Conservation (phyloP, 2,329 filamentous ascomycete species). For the Coleophoma eucalyptorum region DNA sequence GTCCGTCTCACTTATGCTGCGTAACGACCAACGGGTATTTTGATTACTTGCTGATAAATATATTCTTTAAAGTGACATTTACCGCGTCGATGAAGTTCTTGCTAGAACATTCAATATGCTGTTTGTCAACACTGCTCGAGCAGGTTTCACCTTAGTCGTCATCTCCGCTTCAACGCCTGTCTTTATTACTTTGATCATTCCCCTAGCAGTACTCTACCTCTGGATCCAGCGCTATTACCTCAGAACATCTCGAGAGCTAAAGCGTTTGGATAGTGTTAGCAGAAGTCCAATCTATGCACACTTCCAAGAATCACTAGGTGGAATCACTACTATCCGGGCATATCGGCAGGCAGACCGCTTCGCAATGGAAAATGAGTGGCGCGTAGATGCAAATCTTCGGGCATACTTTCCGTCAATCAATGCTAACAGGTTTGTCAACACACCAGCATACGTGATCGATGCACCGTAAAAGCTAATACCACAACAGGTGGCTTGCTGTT, state of each 20-base stretch:
- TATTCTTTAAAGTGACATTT: constrained; percentile 41
- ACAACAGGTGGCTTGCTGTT: constrained; percentile 87
- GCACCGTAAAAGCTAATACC: neutral
- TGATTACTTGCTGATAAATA: constrained; percentile 4
- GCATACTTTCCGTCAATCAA: constrained; percentile 97
- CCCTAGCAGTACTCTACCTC: constrained; percentile 76
- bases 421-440: constrained; percentile 40
- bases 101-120: constrained; percentile 98
- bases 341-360: constrained; percentile 89
- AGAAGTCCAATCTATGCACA: constrained; percentile 96
- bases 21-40: too few relatives aligned
- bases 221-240: constrained; percentile 98
- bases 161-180: constrained; percentile 78
- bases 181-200: constrained; percentile 78
- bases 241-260: constrained; percentile 91
- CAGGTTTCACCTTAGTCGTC: constrained; percentile 79
- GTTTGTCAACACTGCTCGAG: constrained; percentile 71
- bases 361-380: constrained; percentile 92
- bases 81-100: constrained; percentile 58
- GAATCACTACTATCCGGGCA: constrained; percentile 91
- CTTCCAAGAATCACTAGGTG: constrained; percentile 94
- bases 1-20: constrained; percentile 2
- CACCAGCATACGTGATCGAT: neutral
- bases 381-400: constrained; percentile 88
- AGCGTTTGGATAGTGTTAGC: constrained; percentile 91